Evolutionary conservation across 148 eudicot species (phyloP), one percentile per base, ranked within the genome.

Genomic region (Cornus controversa): DNA sequence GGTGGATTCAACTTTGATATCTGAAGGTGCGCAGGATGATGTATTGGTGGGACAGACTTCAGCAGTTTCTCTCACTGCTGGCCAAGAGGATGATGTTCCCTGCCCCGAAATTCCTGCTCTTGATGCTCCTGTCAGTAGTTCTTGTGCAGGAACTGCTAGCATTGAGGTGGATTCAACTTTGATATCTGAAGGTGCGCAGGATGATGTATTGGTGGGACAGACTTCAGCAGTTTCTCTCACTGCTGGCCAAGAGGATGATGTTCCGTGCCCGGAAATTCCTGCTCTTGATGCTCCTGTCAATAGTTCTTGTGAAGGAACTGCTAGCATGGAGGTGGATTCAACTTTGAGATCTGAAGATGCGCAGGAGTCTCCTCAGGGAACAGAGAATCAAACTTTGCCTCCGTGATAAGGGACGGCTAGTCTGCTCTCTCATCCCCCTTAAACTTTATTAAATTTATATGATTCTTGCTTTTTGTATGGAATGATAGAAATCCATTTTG

Each of bases 231-330:
- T 77, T 70, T n/a, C 74, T 36, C 66, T 45, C 45, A 42, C 25
- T 74, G 54, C 27, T 58, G 75, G 57, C 27, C 64, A 53, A 60
- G 28, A 62, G 71, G 73, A 66, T 34, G 53, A 27, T 63, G 66
- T 42, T 34, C 47, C 57, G 28, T n/a, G 26, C 77, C 80, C 42
- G 69, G 58, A 50, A 74, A 65, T 54, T 23, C 31, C 66, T 22
- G 37, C 70, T 74, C 62, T 63, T 70, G 69, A 71, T 71, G 70
- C 72, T 79, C 29, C 45, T 28, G 45, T 4, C 45, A 6, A 9
- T 40, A 4, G 45, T 40, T 40, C 45, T 40, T 40, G 45, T 8
- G 10, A 7, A 40, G 45, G 10, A 40, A 40, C 72, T 79, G 20
- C 45, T 28, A 20, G 18, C 8, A 22, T 34, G 53, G 68, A 34